Base-by-base conservation (phyloP, 495 filamentous ascomycete species). In the Trichoderma virens region DNA sequence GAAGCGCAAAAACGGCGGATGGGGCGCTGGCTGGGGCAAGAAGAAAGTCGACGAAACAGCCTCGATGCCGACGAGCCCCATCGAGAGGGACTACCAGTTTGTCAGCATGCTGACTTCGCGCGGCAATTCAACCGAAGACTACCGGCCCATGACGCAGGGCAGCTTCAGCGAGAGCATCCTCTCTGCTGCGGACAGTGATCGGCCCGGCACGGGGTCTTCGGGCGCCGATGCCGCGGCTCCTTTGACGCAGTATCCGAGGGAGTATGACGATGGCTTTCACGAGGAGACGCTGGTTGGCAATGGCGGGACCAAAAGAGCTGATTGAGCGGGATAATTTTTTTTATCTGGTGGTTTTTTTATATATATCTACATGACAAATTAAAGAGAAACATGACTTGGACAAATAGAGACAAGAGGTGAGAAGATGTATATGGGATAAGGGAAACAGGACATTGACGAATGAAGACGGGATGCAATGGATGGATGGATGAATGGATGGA, bases 1-100 rank as follows among this genome's bases (percentile, higher is more conserved):
- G 75, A 96, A 95, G 76, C 80, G 88, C 59, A 91, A 89, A 70
- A 79, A 75, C 67, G 80, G 76, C 43, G 82, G 85, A 8, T 84
- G 83, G 79, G 80, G 72, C 4, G 71, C 70, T 7, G 68, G 72
- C n/a, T 79, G 77, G 77, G 68, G 69, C 5, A 25, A 31, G 51
- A 39, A 64, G 51, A 34, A 51, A 18, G 38, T 41, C 5, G 31
- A 41, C 25, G 16, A 27, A 23, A 41, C 61, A 2, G 39, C 34
- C 23, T 62, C 61, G 35, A 45, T 41, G 39, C 61, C 61, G 2
- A 62, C 61, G 34, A 62, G 61, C 25, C 63, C 54, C 28, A 38
- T 59, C 3, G 63, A 65, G 7, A 59, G 23, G 35, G 45, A 35
- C 28, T 64, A 59, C 47, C 27, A 64, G 25, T 30, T 34, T 14